Evolutionary conservation across 371 early-diverging fungal genomes (phyloP).

Genomic region (Circinella minor): DNA sequence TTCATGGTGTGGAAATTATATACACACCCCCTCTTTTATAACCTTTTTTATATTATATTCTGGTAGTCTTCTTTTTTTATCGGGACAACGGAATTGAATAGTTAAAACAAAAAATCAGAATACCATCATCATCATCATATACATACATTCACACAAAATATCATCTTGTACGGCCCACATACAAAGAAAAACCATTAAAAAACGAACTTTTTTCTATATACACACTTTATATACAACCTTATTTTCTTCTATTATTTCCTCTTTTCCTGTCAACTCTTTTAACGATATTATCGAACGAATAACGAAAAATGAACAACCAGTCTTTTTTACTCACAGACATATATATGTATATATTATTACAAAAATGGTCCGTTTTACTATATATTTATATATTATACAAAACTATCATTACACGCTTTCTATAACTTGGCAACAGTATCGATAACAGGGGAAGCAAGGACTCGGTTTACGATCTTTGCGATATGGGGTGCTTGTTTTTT

Average conservation of each 20-base stretch:
- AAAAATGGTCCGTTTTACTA: not conserved
- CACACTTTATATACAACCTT: not conserved
- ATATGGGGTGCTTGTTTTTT: not conserved
- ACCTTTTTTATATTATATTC: not conserved
- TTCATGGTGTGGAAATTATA: too few relatives aligned
- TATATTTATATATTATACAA: not conserved
- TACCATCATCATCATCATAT: not conserved
- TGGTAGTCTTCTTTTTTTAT: conserved; percentile 1
- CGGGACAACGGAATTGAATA: not conserved
- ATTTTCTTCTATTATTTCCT: not conserved
- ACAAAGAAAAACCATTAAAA: too few relatives aligned
- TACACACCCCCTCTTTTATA: too few relatives aligned
- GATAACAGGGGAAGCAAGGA: not conserved
- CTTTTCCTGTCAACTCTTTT: not conserved
- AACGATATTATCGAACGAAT: not conserved
- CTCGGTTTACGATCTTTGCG: conserved; percentile 6
- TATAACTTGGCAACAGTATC: not conserved
- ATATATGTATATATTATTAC: not conserved
- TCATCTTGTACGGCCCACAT: not conserved
- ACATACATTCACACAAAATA: not conserved
- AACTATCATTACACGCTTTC: not conserved
- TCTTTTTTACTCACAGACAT: not conserved
- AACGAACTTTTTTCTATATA: too few relatives aligned
- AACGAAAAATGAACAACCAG: not conserved
- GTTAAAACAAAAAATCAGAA: not conserved